phyloP scores from a whole-genome alignment of 2,329 filamentous ascomycete species.

The Alternaria viburni region DNA sequence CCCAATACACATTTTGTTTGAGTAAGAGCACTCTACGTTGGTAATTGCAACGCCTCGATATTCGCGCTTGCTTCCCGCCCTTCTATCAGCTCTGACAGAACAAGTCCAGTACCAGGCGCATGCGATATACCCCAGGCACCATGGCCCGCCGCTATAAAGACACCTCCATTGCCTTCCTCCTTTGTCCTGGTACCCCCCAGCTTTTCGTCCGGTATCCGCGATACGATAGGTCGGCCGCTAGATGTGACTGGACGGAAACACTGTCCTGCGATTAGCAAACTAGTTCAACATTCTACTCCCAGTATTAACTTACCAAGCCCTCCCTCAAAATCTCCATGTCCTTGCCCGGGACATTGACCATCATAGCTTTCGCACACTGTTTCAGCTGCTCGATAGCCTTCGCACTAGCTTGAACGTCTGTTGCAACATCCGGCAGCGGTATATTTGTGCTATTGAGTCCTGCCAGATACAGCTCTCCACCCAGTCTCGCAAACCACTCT shows the following conservation, averaged over 20 bases:
- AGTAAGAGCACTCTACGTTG: slow-evolving; percentile 2
- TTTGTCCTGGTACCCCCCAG: slow-evolving; percentile 60
- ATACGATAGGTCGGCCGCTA: slow-evolving; percentile 68
- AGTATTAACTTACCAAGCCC: slow-evolving; percentile 54
- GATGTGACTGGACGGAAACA: slow-evolving; percentile 76
- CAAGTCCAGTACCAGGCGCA: slow-evolving; percentile 70
- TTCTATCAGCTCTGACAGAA: slow-evolving; percentile 73
- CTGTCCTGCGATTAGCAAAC: slow-evolving; percentile 10
- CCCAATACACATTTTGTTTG: neutral
- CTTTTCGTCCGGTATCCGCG: slow-evolving; percentile 61
- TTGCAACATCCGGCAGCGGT: slow-evolving; percentile 64
- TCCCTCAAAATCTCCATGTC: slow-evolving; percentile 69
- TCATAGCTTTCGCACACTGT: slow-evolving; percentile 56
- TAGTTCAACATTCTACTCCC: neutral
- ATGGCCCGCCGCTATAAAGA: slow-evolving; percentile 75
- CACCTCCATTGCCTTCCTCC: slow-evolving; percentile 60
- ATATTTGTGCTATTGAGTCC: slow-evolving; percentile 70
- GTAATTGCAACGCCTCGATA: slow-evolving; percentile 58
- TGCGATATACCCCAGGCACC: slow-evolving; percentile 72
- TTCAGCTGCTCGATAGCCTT: slow-evolving; percentile 59
- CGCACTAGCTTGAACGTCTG: slow-evolving; percentile 56
- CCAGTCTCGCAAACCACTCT: slow-evolving; percentile 72
- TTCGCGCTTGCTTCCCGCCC: slow-evolving; percentile 65
- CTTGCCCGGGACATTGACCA: slow-evolving; percentile 54
- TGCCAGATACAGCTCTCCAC: slow-evolving; percentile 74